Evolutionary conservation across 2,329 filamentous ascomycete species (phyloP), one percentile per base, ranked within the genome.

Genomic region (Xylaria sp.): DNA sequence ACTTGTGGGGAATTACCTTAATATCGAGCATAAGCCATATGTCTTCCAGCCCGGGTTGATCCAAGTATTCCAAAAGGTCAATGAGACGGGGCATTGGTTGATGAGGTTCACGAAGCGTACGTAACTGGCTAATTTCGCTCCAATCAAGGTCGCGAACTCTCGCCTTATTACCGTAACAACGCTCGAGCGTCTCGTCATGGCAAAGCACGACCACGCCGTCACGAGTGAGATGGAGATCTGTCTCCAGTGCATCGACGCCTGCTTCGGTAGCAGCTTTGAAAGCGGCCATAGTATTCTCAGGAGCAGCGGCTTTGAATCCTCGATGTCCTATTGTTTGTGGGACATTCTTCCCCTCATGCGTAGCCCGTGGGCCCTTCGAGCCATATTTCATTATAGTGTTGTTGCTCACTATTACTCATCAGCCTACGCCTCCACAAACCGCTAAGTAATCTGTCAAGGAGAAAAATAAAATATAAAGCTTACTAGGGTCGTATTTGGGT

Each of bases 11-110:
- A 20, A 76, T 23, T 79, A 93, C 90, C 84, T 97, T 98, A 78
- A 98, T 93, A 78, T 98, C 95, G 3, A 98, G 83, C 69, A 97
- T 80, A 6, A 96, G 75, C 94, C 94, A 97, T 10, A 94, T 84
- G 51, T 90, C 79, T 74, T 92, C 88, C 46, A 87, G 78, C 0
- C 85, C 90, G 0, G 90, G 90, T 72, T 87, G 82, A 0, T 87
- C 84, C 61, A 98, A 79, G 76, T 91, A 95, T 67, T 88, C 84
- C 9, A 97, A 83, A 62, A 97, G 81, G 75, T 97, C 94, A 26
- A 80, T 74, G 13, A 98, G 83, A 36, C 91, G 85, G 4, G 94
- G 89, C 89, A 98, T 90, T 0, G 85, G 83, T 77, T 92, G 86
- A 65, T 88, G 86, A 9, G 93, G 93, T 69, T 87, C 86, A 65